A percentile compares a stretch with the other conserved stretches of the same genome.
phyloP scores from a whole-genome alignment of 139 green algal genomes.

The Tetradesmus obliquus region DNA sequence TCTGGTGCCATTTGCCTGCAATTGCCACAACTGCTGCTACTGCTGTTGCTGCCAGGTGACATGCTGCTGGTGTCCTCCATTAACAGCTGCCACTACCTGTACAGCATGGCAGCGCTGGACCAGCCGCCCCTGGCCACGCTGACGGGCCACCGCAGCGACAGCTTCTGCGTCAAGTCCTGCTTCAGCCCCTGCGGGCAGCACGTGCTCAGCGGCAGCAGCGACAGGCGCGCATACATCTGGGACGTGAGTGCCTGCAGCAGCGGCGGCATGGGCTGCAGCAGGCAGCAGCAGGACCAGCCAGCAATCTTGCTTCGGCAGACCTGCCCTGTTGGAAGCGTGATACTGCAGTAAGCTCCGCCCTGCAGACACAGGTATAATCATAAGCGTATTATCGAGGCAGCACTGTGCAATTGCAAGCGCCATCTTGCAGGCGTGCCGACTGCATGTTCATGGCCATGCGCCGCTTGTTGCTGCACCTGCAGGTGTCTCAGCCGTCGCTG shows the following conservation, averaged over 20 bases:
- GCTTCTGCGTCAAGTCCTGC: constrained; percentile 80
- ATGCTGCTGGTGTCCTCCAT: constrained; percentile 43
- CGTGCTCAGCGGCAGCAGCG: constrained; percentile 72
- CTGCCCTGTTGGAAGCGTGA: too few species aligned
- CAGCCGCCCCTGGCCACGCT: constrained; percentile 7
- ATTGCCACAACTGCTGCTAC: not conserved
- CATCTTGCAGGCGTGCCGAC: not conserved
- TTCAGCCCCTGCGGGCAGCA: constrained; percentile 75
- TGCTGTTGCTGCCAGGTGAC: constrained; percentile 34
- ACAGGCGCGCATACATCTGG: constrained; percentile 77
- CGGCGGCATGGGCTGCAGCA: not conserved
- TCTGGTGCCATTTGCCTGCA: not conserved
- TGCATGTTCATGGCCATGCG: not conserved
- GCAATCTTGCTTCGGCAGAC: too few species aligned
- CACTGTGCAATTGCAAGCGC: too few species aligned
- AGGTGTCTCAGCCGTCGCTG: not conserved
- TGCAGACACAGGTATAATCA: too few species aligned
- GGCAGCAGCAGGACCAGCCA: not conserved
- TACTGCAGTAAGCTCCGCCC: too few species aligned
- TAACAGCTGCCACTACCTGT: constrained; percentile 41
- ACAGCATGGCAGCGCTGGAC: constrained; percentile 24
- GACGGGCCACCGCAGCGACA: constrained; percentile 64
- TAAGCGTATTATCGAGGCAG: too few species aligned
- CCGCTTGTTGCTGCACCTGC: not conserved
- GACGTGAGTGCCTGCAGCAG: constrained; percentile 47